These are phyloP conservation scores for Bathelium albidoporum DNA, from an alignment of 495 filamentous ascomycete species.

Conservation along the genomic window DNA sequence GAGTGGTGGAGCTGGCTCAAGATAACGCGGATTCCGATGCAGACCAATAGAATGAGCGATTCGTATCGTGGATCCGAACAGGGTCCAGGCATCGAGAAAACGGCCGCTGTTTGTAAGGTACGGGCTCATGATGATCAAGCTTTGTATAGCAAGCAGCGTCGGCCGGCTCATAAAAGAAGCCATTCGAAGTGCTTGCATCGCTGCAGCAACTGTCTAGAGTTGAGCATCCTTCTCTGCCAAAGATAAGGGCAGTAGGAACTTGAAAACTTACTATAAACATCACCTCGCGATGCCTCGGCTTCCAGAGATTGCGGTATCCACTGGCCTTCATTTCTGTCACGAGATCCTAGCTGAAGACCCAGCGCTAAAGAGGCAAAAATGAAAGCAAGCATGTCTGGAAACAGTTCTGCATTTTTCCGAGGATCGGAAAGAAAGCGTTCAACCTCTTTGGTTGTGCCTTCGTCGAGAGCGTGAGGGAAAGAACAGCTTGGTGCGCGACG, in stretches of 20 bases:
- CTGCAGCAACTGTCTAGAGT: slow-evolving; percentile 32
- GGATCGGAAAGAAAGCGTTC: slow-evolving; percentile 33
- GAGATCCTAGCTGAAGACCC: slow-evolving; percentile 35
- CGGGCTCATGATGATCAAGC: slow-evolving; percentile 30
- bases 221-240: too few relatives aligned
- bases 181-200: slow-evolving; percentile 33
- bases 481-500: slow-evolving; percentile 33
- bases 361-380: slow-evolving; percentile 39
- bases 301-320: slow-evolving; percentile 34
- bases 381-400: slow-evolving; percentile 39
- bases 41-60: slow-evolving; percentile 32
- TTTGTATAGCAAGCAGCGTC: slow-evolving; percentile 29
- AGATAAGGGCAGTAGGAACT: too few relatives aligned
- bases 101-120: slow-evolving; percentile 33
- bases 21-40: slow-evolving; percentile 36
- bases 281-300: slow-evolving; percentile 27
- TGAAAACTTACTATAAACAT: slow-evolving; percentile 33
- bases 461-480: slow-evolving; percentile 37
- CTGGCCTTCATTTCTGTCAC: slow-evolving; percentile 32
- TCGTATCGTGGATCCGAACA: slow-evolving; percentile 31
- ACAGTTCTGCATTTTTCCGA: slow-evolving; percentile 30
- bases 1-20: slow-evolving; percentile 34
- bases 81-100: slow-evolving; percentile 33
- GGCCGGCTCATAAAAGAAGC: slow-evolving; percentile 31
- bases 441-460: slow-evolving; percentile 34